Conservation (phyloP, 441 rosid genomes). For the Flueggea neowawraea region DNA sequence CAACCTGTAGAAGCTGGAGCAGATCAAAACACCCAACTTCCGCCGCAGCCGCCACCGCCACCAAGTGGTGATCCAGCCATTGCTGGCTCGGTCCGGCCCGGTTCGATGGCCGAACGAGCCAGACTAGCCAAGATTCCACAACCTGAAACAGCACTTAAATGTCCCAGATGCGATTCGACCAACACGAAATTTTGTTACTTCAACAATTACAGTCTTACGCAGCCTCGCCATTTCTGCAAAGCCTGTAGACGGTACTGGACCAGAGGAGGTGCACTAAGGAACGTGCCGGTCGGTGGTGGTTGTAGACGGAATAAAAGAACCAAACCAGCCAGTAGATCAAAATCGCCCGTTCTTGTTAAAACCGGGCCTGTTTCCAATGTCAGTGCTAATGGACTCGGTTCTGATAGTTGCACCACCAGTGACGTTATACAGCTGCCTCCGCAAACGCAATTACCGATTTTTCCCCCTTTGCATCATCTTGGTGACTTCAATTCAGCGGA, state of each 20-base stretch:
- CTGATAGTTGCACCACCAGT: constrained; percentile 26
- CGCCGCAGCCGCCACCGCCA: constrained; percentile 35
- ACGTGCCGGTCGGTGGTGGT: constrained; percentile 92
- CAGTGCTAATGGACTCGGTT: background rate
- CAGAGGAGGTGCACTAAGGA: constrained; percentile 81
- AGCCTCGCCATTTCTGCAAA: constrained; percentile 97
- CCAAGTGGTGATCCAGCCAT: constrained; percentile 39
- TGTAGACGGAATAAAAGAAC: constrained; percentile 78
- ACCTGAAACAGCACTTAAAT: constrained; percentile 73
- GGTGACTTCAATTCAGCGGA: constrained; percentile 40
- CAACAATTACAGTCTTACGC: constrained; percentile 92
- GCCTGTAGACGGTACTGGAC: constrained; percentile 96
- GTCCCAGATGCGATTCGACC: constrained; percentile 92
- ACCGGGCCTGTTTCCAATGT: constrained; percentile 27
- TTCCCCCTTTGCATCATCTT: constrained; percentile 47
- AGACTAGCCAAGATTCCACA: constrained; percentile 71
- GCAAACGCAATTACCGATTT: constrained; percentile 44
- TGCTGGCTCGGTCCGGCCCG: constrained; percentile 53
- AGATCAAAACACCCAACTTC: constrained; percentile 23
- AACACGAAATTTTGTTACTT: constrained; percentile 96
- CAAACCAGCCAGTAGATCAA: constrained; percentile 55
- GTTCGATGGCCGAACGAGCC: constrained; percentile 86
- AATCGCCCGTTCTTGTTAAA: constrained; percentile 35
- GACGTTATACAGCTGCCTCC: constrained; percentile 36
- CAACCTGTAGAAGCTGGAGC: constrained; percentile 30